phyloP scores from a whole-genome alignment of 78 protist genomes.

The Dictyostelium intermedium region DNA sequence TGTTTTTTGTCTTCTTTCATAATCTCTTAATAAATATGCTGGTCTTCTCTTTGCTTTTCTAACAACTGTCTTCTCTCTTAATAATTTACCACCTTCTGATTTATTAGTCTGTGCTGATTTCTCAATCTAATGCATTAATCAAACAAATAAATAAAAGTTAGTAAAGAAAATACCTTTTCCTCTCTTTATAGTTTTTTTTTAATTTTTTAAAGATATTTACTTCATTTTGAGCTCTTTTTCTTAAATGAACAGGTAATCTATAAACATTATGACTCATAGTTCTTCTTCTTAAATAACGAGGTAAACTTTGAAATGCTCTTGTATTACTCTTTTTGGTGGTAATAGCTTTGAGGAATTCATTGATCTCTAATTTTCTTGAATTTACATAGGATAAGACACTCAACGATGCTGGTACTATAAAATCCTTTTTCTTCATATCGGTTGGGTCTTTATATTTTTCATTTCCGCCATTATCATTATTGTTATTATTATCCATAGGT shows the following conservation, averaged over 20 bases:
- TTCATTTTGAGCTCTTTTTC: conserved; percentile 76
- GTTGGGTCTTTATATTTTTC: not conserved
- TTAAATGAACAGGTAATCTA: conserved; percentile 75
- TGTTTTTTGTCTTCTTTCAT: conserved; percentile 59
- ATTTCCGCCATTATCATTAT: not conserved
- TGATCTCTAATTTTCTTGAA: conserved; percentile 29
- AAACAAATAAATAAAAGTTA: not conserved
- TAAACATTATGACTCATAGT: conserved; percentile 85
- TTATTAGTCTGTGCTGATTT: conserved; percentile 8
- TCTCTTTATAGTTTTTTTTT: no score
- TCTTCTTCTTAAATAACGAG: conserved; percentile 88
- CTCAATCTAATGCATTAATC: conserved; percentile 43
- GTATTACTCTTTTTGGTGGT: conserved; percentile 16
- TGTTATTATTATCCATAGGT: no score
- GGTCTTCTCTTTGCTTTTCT: conserved; percentile 73
- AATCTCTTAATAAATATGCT: conserved; percentile 17
- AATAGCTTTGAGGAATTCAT: conserved; percentile 1
- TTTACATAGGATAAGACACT: not conserved
- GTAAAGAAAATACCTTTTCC: no score
- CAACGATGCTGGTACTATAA: not conserved
- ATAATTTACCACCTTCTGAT: not conserved
- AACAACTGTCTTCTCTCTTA: not conserved
- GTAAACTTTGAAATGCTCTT: conserved; percentile 87
- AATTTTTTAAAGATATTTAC: not conserved
- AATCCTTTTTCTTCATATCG: not conserved